Base-by-base conservation (phyloP, 768 basidiomycete species). In the Trametes cubensis region DNA sequence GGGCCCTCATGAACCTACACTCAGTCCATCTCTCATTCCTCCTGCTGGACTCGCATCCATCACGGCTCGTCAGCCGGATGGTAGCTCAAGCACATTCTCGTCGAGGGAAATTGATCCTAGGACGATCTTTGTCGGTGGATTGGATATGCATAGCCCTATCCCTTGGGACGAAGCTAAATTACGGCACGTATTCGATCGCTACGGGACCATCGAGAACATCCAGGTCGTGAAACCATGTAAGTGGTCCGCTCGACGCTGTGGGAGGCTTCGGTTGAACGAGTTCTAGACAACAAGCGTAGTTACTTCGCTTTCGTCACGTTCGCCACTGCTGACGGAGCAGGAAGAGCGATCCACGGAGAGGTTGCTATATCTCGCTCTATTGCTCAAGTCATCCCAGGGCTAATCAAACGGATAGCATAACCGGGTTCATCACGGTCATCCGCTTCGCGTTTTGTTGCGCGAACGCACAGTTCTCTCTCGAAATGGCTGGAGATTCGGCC, bases 231-330 rank as follows among this genome's bases (percentile, higher is more conserved):
- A 80, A 42, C 90, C 88, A 56, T 66, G 90, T 90, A 67, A 68
- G 83, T 71, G 18, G 47, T 59, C 26, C 21, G 14, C 14, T 55
- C 6, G 25, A 55, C n/a, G 30, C 41, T 61, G n/a, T 25, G 59
- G n/a, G 39, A 41, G 17, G 48, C 21, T 41, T 51, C 17, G 46
- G 17, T 34, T 55, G n/a, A 38, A 5, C n/a, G 15, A 41, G 40
- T 61, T 47, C 45, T 59, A 92, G 89, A 76, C 38, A 85, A 83
- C 65, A 83, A 84, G 47, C 81, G 79, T 64, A 80, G 85, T n/a
- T 89, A 85, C 2, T 93, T 91, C 70, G 91, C 91, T 2, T 92
- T 93, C 68, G 83, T 93, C 60, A 88, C 82, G 70, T 93, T 87
- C 70, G 78, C 83, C 62, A 83, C 85, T 59, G 78, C 79, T 2